A percentile compares a stretch with the other conserved stretches of the same genome.
Evolutionary conservation across 176 grass and related monocot genomes (phyloP).

Genomic region (Lolium multiflorum): DNA sequence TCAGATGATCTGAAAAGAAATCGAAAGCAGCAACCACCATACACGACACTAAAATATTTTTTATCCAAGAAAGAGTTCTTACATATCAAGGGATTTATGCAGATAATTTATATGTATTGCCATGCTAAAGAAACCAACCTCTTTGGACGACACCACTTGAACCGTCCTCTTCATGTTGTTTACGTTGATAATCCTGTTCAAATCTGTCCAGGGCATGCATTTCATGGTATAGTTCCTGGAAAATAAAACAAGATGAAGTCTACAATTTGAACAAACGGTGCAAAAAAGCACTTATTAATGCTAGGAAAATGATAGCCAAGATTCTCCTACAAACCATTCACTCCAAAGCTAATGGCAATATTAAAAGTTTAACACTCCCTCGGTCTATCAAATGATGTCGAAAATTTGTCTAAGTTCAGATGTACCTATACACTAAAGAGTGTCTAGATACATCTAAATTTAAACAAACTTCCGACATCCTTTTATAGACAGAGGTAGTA

Average conservation of each 20-base stretch:
- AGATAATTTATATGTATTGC: constrained; percentile 30
- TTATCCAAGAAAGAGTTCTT: neutral
- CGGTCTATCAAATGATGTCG: too few relatives aligned
- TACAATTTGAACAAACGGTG: constrained; percentile 31
- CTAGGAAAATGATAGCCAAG: neutral
- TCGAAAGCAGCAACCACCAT: constrained; percentile 25
- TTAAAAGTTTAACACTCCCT: neutral
- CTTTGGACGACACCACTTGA: constrained; percentile 64
- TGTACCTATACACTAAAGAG: too few relatives aligned
- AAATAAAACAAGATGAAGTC: constrained; percentile 26
- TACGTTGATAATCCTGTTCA: constrained; percentile 87
- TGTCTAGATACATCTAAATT: too few relatives aligned
- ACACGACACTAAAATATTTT: constrained; percentile 5
- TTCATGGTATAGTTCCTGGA: constrained; percentile 98
- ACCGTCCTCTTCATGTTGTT: constrained; percentile 80
- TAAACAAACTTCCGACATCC: too few relatives aligned
- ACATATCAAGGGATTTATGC: constrained; percentile 18
- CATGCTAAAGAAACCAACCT: constrained; percentile 62
- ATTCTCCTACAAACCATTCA: constrained; percentile 33
- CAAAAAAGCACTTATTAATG: constrained; percentile 25
- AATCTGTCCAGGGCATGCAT: constrained; percentile 98
- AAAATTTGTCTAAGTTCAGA: too few relatives aligned
- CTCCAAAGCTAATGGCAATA: constrained; percentile 12
- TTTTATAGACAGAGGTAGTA: too few relatives aligned
- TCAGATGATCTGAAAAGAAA: neutral